These are phyloP conservation scores for Kwoniella newhampshirensis DNA, from an alignment of 768 basidiomycete species.

Conservation along the genomic window DNA sequence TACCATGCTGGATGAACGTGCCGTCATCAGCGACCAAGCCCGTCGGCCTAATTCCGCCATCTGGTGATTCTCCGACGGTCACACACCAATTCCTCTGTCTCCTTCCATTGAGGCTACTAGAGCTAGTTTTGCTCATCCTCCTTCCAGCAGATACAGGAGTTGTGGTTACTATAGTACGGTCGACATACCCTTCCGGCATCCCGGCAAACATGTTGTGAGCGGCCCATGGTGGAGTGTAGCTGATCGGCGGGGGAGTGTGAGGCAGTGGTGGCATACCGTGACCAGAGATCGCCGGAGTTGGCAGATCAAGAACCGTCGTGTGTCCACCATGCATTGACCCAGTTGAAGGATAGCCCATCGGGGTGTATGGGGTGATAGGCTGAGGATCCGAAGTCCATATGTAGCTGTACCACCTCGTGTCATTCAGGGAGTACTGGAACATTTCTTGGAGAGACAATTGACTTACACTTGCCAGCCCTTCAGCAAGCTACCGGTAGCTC, in stretches of 20 bases:
- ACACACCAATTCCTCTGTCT: slow-evolving; percentile 35
- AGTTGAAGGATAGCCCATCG: too few relatives aligned
- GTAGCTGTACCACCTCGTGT: neutral
- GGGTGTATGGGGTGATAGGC: too few relatives aligned
- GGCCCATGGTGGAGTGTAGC: slow-evolving; percentile 28
- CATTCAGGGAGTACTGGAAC: too few relatives aligned
- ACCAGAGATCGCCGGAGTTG: too few relatives aligned
- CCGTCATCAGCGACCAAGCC: slow-evolving; percentile 39
- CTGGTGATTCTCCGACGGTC: slow-evolving; percentile 21
- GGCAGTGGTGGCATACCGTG: neutral
- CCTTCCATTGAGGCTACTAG: neutral
- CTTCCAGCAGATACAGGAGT: slow-evolving; percentile 8
- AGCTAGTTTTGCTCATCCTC: slow-evolving; percentile 11
- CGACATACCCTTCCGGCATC: slow-evolving; percentile 1
- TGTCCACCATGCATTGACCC: too few relatives aligned
- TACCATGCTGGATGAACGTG: slow-evolving; percentile 38
- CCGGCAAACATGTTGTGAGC: slow-evolving; percentile 32
- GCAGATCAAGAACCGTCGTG: too few relatives aligned
- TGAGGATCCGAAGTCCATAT: neutral
- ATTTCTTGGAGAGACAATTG: too few relatives aligned
- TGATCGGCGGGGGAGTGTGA: slow-evolving; percentile 19
- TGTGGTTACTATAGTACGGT: neutral
- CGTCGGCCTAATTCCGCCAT: slow-evolving; percentile 29
- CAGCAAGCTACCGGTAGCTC: slow-evolving; percentile 23
- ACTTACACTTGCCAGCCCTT: slow-evolving; percentile 47